A percentile compares a stretch with the other conserved stretches of the same genome.
These are phyloP conservation scores for Linnemannia exigua DNA, from an alignment of 192 early-diverging fungal genomes.

Conservation along the genomic window DNA sequence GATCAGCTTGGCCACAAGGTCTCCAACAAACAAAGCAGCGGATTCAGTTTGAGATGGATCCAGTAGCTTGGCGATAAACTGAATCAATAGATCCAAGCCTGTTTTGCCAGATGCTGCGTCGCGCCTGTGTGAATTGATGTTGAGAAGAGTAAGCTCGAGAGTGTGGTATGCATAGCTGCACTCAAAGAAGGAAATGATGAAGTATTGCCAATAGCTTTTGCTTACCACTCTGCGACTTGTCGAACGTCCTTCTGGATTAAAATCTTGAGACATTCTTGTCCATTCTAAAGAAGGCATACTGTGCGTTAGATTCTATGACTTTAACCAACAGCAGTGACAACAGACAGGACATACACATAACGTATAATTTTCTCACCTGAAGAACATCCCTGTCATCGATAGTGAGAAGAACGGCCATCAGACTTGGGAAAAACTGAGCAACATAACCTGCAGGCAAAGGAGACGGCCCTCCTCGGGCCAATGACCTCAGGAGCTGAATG, in stretches of 20 bases:
- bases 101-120: slow-evolving; percentile 57
- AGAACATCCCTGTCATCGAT: slow-evolving; percentile 81
- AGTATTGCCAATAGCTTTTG: background rate
- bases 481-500: slow-evolving; percentile 76
- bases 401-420: slow-evolving; percentile 79
- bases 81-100: slow-evolving; percentile 86
- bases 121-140: slow-evolving; percentile 19
- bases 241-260: slow-evolving; percentile 83
- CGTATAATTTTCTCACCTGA: slow-evolving; percentile 64
- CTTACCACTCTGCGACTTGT: slow-evolving; percentile 82
- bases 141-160: background rate
- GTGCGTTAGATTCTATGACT: background rate
- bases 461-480: slow-evolving; percentile 78
- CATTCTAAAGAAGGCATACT: slow-evolving; percentile 63
- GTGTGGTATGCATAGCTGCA: background rate
- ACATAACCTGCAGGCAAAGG: slow-evolving; percentile 79
- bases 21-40: slow-evolving; percentile 88
- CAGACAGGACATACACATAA: background rate
- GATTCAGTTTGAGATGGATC: slow-evolving; percentile 81
- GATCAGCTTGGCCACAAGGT: slow-evolving; percentile 85
- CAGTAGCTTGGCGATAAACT: slow-evolving; percentile 83
- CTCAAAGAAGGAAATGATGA: too few relatives aligned
- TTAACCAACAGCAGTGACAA: background rate
- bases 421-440: slow-evolving; percentile 80
- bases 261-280: slow-evolving; percentile 84